Conservation (phyloP, 2,329 filamentous ascomycete species). For the Akanthomyces muscarius region DNA sequence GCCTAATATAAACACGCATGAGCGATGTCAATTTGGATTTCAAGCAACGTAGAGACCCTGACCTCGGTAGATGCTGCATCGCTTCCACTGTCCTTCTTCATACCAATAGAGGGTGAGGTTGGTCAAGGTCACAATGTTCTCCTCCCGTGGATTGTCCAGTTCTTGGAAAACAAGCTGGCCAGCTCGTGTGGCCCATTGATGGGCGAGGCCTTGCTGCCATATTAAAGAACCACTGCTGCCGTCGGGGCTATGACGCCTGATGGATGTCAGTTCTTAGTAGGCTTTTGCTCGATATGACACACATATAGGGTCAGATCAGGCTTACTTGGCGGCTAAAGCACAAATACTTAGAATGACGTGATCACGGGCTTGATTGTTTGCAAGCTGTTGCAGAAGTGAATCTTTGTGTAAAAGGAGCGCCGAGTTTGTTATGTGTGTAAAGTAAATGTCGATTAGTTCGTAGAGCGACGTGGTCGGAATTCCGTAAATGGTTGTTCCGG, state of each 20-base stretch:
- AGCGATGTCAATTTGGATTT: too few species aligned
- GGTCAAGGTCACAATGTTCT: neutral
- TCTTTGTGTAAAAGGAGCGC: too few species aligned
- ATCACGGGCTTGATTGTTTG: conserved; percentile 17
- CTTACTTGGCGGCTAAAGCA: conserved; percentile 15
- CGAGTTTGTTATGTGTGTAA: too few species aligned
- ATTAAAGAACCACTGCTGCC: neutral
- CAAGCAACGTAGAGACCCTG: neutral
- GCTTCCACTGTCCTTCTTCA: neutral
- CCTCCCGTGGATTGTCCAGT: neutral
- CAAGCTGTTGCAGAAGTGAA: too few species aligned
- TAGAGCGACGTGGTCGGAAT: too few species aligned
- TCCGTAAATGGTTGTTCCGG: too few species aligned
- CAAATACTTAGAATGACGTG: neutral
- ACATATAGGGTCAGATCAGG: neutral
- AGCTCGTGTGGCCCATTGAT: neutral
- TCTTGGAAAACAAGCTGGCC: neutral
- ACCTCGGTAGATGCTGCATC: neutral
- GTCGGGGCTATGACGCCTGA: neutral
- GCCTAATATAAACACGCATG: too few species aligned
- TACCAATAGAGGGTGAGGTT: conserved; percentile 4
- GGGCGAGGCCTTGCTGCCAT: neutral
- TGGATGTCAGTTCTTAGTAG: neutral
- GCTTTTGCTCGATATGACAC: neutral
- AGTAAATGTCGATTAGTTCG: too few species aligned